Evolutionary conservation across 2,329 filamentous ascomycete species (phyloP), one percentile per base, ranked within the genome.

Genomic region (Huntiella decipiens): DNA sequence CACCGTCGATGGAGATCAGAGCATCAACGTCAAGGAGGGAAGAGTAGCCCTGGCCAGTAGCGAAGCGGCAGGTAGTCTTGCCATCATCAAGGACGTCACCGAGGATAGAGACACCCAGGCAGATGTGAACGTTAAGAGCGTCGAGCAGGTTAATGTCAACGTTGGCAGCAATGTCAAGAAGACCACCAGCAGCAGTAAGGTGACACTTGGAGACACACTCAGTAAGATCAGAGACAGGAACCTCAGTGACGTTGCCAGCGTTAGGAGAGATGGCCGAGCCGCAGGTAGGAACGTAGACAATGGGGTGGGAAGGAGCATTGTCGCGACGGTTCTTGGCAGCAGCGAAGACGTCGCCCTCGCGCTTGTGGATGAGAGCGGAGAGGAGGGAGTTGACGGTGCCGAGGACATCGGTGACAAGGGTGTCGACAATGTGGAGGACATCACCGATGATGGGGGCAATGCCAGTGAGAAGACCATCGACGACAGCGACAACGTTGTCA

Each of bases 251-350:
- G 12, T 38, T 38, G 36, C 40, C 17, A 16, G 40, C 44, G 19
- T 33, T 17, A 12, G 34, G n/a, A 16, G 16, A 33, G 16, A 50
- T 36, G 40, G 44, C 43, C 3, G 32, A 33, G 7, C 44, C 60
- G 5, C 48, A 64, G 41, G 67, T 70, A 40, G 70, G 66, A 31
- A 73, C 68, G 70, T 70, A 64, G 50, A 68, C 71, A 54, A 73
- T 73, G 68, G 68, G 69, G 1, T 65, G 73, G 52, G 69, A 71
- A 38, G 47, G 22, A 43, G 40, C 32, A 34, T 3, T 32, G 22
- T 13, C n/a, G 31, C 16, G 13, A 12, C 44, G 48, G 4, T 31
- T 16, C 28, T 37, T 33, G 8, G 48, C 48, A 11, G 35, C 34
- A 11, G 35, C 12, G 5, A 50, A 41, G n/a, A 44, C 31, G 10